Evolutionary conservation across 1,284 basidiomycete species (phyloP).

Genomic region (Laetiporus sulphureus): DNA sequence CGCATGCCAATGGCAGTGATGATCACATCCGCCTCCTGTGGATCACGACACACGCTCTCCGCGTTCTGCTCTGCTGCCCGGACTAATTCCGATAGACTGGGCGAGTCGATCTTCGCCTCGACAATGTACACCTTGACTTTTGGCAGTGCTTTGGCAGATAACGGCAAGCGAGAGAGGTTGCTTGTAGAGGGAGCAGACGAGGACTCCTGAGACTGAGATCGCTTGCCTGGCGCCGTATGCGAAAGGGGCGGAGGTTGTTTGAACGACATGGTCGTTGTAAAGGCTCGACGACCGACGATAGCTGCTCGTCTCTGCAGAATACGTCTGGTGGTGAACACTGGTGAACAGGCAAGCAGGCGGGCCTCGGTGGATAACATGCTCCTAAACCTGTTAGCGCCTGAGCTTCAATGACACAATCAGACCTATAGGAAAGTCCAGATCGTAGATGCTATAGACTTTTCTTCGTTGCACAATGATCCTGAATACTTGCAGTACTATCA

Average conservation of each 20-base stretch:
- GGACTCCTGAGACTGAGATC: slow-evolving; percentile 14
- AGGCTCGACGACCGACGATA: too few species aligned
- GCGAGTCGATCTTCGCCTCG: slow-evolving; percentile 48
- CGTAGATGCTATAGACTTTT: too few species aligned
- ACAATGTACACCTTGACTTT: slow-evolving; percentile 45
- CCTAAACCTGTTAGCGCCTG: too few species aligned
- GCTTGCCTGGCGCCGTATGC: slow-evolving; percentile 6
- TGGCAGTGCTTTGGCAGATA: slow-evolving; percentile 15
- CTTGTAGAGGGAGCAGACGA: slow-evolving; percentile 6
- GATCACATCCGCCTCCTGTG: slow-evolving; percentile 54
- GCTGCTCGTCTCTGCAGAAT: too few species aligned
- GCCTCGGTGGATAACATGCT: too few species aligned
- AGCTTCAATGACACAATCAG: too few species aligned
- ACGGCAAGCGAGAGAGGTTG: slow-evolving; percentile 12
- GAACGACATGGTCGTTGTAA: slow-evolving; percentile 30
- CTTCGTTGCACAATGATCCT: too few species aligned
- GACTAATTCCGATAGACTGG: slow-evolving; percentile 39
- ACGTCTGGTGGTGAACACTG: too few species aligned
- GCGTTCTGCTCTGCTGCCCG: slow-evolving; percentile 37
- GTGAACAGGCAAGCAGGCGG: too few species aligned
- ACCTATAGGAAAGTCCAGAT: too few species aligned
- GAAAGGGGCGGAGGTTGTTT: slow-evolving; percentile 18
- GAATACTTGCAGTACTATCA: too few species aligned
- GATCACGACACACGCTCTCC: slow-evolving; percentile 31
- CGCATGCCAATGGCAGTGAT: slow-evolving; percentile 60